These are phyloP conservation scores for Saccharomyces hybrid DNA, from an alignment of 1,139 yeast genomes.

Conservation along the genomic window DNA sequence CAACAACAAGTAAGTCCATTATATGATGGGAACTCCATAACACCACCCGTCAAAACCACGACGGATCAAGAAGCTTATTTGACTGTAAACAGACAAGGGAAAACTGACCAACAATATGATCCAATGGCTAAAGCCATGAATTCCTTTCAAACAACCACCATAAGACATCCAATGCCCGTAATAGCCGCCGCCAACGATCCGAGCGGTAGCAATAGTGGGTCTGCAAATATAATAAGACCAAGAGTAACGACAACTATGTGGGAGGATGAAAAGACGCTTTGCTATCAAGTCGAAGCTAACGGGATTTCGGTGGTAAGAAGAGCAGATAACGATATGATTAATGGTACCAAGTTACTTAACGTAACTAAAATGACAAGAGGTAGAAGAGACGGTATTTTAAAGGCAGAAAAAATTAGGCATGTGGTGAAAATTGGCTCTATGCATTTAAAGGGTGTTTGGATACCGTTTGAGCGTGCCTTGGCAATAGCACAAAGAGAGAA, in stretches of 20 bases:
- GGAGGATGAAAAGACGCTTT: conserved; percentile 90
- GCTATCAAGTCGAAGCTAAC: conserved; percentile 90
- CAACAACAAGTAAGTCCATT: conserved; percentile 1
- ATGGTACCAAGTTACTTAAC: conserved; percentile 83
- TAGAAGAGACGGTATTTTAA: conserved; percentile 83
- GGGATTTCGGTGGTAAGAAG: conserved; percentile 85
- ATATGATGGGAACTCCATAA: neutral
- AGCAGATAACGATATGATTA: conserved; percentile 85
- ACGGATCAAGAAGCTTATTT: neutral
- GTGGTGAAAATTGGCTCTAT: conserved; percentile 94
- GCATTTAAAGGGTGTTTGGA: conserved; percentile 96
- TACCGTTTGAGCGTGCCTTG: conserved; percentile 84
- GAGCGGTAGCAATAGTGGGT: neutral
- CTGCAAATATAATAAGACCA: neutral
- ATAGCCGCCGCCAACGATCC: conserved; percentile 13
- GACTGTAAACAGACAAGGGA: neutral
- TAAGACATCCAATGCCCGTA: conserved; percentile 9
- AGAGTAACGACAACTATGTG: conserved; percentile 68
- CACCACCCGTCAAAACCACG: neutral
- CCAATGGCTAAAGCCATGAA: conserved; percentile 13
- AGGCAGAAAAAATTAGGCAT: conserved; percentile 78
- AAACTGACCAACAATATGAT: conserved; percentile 1
- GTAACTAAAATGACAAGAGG: conserved; percentile 96
- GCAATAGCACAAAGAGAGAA: conserved; percentile 88
- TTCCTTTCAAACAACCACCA: conserved; percentile 11